Percentiles rank a stretch among this genome's conserved stretches.
Conservation (phyloP, 1,139 yeast genomes). For the Yamadazyma diddensiae region DNA sequence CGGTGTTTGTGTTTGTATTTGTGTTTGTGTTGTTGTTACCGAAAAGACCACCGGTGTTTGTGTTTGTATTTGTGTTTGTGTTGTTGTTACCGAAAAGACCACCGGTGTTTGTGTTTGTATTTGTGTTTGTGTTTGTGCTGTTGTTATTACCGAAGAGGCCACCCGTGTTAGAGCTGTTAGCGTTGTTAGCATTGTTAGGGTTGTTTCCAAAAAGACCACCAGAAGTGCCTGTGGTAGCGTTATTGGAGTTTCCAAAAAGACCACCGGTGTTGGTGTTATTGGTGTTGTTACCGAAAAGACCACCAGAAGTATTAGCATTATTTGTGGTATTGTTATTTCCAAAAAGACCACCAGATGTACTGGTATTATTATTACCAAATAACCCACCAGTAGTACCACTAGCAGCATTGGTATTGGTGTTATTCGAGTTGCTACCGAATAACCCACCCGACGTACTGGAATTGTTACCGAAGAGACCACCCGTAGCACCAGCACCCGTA, state of each 20-base stretch:
- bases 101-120: conserved; percentile 4
- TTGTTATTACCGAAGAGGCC: conserved; percentile 9
- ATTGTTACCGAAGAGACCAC: conserved; percentile 2
- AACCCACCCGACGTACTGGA: conserved; percentile 7
- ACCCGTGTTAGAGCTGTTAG: conserved; percentile 1
- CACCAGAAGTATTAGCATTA: neutral
- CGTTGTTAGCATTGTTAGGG: no score
- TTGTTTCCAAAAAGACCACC: conserved; percentile 8
- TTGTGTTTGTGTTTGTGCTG: conserved; percentile 2
- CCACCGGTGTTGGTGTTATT: conserved; percentile 3
- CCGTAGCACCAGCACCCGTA: neutral
- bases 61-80: no score
- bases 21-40: no score
- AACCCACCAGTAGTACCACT: conserved; percentile 7
- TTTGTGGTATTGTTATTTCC: conserved; percentile 5
- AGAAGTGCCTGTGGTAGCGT: neutral
- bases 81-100: no score
- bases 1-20: no score
- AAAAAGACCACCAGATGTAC: conserved; percentile 11
- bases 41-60: no score
- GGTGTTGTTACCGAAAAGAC: conserved; percentile 8
- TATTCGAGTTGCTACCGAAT: conserved; percentile 13
- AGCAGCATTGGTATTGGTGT: conserved; percentile 14
- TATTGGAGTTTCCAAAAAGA: conserved; percentile 8
- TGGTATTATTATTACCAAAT: conserved; percentile 8